Percentiles rank a stretch among this genome's conserved stretches.
Evolutionary conservation across 2,329 filamentous ascomycete genomes (phyloP).

Genomic region (Cladosporium sp.): DNA sequence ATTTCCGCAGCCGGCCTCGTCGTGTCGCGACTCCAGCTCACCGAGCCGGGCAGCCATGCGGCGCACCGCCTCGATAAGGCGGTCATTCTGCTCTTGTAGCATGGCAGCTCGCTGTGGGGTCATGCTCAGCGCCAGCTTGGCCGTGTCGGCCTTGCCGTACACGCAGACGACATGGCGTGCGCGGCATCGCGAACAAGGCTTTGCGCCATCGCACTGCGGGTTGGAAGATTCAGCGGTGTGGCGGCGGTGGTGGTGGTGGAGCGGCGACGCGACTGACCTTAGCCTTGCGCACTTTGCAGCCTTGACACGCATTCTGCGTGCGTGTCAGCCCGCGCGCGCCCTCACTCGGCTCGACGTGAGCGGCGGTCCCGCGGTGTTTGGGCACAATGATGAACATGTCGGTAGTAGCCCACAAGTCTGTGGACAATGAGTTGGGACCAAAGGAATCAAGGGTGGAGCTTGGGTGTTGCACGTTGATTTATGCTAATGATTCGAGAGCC

Average conservation of each 20-base stretch:
- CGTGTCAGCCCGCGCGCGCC: background rate
- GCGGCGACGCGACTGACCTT: background rate
- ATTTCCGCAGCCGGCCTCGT: background rate
- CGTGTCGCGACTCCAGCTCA: background rate
- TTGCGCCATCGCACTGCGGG: background rate
- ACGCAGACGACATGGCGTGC: background rate
- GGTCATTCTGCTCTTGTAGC: constrained; percentile 2
- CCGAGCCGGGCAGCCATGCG: background rate
- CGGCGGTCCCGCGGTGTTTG: background rate
- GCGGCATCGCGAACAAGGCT: constrained; percentile 2
- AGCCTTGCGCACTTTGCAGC: constrained; percentile 1
- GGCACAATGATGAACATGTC: constrained; percentile 1
- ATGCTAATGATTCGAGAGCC: background rate
- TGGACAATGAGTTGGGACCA: background rate
- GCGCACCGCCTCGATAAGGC: background rate
- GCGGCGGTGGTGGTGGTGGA: background rate
- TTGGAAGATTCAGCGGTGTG: background rate
- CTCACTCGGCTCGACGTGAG: background rate
- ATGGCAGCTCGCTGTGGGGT: background rate
- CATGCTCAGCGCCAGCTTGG: background rate
- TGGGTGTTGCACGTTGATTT: background rate
- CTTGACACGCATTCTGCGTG: background rate
- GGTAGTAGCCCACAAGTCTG: background rate
- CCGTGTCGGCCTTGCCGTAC: background rate
- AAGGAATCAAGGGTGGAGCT: background rate